Percentiles rank a stretch among this genome's conserved stretches.
Evolutionary conservation across 352 stramenopile genomes (phyloP).

Genomic region (Phytopythium delawarense): DNA sequence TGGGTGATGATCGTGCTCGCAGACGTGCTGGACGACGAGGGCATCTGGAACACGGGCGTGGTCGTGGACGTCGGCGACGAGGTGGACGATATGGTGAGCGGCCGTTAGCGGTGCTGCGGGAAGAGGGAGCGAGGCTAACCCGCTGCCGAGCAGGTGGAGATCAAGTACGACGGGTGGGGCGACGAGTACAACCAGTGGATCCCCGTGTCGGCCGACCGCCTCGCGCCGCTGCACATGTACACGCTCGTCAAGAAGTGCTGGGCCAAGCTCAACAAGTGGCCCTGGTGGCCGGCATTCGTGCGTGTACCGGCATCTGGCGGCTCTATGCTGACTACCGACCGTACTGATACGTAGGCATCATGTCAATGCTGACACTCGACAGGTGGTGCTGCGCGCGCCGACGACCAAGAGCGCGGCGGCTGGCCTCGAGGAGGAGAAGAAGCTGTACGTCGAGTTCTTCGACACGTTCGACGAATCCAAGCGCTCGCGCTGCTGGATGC

Average conservation of each 20-base stretch:
- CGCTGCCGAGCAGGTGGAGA: conserved; percentile 36
- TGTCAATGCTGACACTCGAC: neutral
- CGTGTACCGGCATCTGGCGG: conserved; percentile 3
- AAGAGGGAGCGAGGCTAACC: neutral
- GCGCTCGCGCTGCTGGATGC: conserved; percentile 78
- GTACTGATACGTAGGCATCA: neutral
- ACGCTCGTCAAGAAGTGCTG: conserved; percentile 86
- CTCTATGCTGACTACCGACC: neutral
- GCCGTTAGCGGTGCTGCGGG: neutral
- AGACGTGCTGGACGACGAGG: conserved; percentile 81
- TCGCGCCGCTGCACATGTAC: conserved; percentile 76
- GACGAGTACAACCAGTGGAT: conserved; percentile 85
- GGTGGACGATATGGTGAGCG: conserved; percentile 40
- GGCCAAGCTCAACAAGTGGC: conserved; percentile 81
- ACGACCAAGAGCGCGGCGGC: conserved; percentile 47
- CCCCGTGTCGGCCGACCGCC: conserved; percentile 37
- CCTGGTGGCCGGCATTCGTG: conserved; percentile 80
- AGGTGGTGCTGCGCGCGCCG: conserved; percentile 69
- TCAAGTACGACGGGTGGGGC: conserved; percentile 83
- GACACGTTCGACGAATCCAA: conserved; percentile 74
- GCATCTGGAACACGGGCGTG: conserved; percentile 78
- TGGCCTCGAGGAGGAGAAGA: conserved; percentile 60
- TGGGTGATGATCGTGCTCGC: neutral
- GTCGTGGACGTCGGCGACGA: conserved; percentile 67
- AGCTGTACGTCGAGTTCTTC: conserved; percentile 82